A percentile compares a stretch with the other conserved stretches of the same genome.
Evolutionary conservation across 140 eudicot species (phyloP).

Genomic region (Artemisia princeps): DNA sequence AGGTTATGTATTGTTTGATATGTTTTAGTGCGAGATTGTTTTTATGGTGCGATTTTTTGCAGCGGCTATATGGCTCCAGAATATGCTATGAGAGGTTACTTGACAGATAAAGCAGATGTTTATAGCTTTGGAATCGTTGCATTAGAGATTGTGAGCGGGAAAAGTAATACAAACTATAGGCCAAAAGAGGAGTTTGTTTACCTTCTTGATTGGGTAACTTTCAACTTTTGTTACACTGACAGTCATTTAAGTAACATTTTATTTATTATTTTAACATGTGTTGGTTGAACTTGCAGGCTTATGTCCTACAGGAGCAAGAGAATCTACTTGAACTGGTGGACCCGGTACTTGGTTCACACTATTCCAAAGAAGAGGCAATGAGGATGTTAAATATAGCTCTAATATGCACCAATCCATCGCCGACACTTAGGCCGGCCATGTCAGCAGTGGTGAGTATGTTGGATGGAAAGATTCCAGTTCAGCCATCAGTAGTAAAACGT

Average conservation of each 20-base stretch:
- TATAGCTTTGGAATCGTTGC: conserved; percentile 82
- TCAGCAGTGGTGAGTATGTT: conserved; percentile 56
- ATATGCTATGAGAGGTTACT: conserved; percentile 87
- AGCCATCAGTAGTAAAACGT: conserved; percentile 31
- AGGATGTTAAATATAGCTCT: conserved; percentile 50
- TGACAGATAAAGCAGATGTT: conserved; percentile 90
- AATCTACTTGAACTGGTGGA: conserved; percentile 61
- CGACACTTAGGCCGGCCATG: conserved; percentile 66
- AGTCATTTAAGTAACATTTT: neutral
- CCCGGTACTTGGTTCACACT: conserved; percentile 44
- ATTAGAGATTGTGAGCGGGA: conserved; percentile 84
- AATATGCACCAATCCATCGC: conserved; percentile 63
- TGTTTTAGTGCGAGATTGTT: neutral
- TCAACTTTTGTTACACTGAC: neutral
- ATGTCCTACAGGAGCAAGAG: conserved; percentile 50
- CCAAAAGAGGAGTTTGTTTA: conserved; percentile 83
- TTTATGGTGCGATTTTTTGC: conserved; percentile 7
- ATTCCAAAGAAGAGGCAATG: conserved; percentile 43
- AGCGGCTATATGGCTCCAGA: conserved; percentile 98
- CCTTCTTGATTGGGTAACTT: conserved; percentile 89
- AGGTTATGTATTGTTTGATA: neutral
- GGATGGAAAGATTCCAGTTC: conserved; percentile 45
- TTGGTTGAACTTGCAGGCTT: conserved; percentile 38
- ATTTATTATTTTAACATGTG: neutral
- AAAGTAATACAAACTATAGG: conserved; percentile 69